Conservation (phyloP, 352 stramenopile species). For the Phytophthora europaea region DNA sequence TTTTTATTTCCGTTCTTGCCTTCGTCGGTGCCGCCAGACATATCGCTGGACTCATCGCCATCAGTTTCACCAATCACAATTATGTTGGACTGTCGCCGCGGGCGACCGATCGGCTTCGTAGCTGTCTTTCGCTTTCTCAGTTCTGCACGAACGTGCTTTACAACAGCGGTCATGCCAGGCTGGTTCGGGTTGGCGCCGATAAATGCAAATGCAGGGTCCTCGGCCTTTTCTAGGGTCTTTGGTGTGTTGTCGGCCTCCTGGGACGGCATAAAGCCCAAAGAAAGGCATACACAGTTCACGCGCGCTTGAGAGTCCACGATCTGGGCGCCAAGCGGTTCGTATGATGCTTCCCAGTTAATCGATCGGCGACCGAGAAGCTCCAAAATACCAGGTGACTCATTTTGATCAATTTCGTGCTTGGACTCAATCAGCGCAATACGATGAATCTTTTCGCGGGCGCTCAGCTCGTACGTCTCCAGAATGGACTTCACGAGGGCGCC, state of each 20-base stretch:
- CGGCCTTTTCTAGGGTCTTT: constrained; percentile 80
- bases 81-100: constrained; percentile 86
- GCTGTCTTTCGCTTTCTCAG: constrained; percentile 60
- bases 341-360: constrained; percentile 92
- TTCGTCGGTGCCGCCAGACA: constrained; percentile 69
- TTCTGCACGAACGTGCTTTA: constrained; percentile 79
- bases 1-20: constrained; percentile 49
- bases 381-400: constrained; percentile 78
- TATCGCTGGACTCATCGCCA: constrained; percentile 76
- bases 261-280: constrained; percentile 81
- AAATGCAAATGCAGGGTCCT: constrained; percentile 87
- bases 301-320: constrained; percentile 89
- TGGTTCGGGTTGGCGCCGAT: constrained; percentile 79
- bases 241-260: constrained; percentile 75
- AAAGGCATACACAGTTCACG: constrained; percentile 89
- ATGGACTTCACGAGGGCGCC: constrained; percentile 88
- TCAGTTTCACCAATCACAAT: constrained; percentile 89
- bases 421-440: constrained; percentile 89
- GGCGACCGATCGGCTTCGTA: constrained; percentile 37
- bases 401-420: constrained; percentile 90
- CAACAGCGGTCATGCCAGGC: constrained; percentile 89
- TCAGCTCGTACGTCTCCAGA: constrained; percentile 81
- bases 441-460: constrained; percentile 81
- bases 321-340: constrained; percentile 83
- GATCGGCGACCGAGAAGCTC: constrained; percentile 87